These are phyloP conservation scores for Brasenia schreberi DNA, from an alignment of 164 flowering plant species.

Conservation along the genomic window DNA sequence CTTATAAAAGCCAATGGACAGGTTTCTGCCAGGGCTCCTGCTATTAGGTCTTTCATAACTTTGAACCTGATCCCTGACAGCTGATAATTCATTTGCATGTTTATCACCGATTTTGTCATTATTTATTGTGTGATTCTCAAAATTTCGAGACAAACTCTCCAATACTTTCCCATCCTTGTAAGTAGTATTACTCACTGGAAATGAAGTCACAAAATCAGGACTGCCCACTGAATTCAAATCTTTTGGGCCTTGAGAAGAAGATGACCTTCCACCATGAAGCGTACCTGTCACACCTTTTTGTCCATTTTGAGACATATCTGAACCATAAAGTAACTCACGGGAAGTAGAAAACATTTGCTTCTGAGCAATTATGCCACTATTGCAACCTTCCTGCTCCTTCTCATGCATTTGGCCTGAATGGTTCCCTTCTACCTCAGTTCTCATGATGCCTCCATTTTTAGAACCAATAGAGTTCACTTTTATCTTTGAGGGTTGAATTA, in stretches of 20 bases:
- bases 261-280: not conserved
- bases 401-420: too few species aligned
- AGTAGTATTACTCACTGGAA: slow-evolving; percentile 10
- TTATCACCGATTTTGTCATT: not conserved
- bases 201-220: not conserved
- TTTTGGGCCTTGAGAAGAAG: slow-evolving; percentile 5
- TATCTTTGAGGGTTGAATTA: slow-evolving; percentile 4
- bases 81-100: not conserved
- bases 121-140: too few species aligned
- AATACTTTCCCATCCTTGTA: slow-evolving; percentile 11
- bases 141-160: slow-evolving; percentile 2
- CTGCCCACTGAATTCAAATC: not conserved
- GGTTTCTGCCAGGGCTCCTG: not conserved
- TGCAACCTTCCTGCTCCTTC: not conserved
- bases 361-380: not conserved
- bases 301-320: slow-evolving; percentile 9
- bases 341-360: not conserved
- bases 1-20: not conserved
- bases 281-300: slow-evolving; percentile 7
- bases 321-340: not conserved
- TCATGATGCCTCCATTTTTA: slow-evolving; percentile 5
- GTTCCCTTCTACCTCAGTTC: slow-evolving; percentile 1
- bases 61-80: not conserved
- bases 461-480: slow-evolving; percentile 1
- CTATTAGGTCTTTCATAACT: not conserved